Percentiles rank a stretch among this genome's conserved stretches.
Conservation (phyloP, 2,329 filamentous ascomycete genomes). For the Raffaelea albimanens region DNA sequence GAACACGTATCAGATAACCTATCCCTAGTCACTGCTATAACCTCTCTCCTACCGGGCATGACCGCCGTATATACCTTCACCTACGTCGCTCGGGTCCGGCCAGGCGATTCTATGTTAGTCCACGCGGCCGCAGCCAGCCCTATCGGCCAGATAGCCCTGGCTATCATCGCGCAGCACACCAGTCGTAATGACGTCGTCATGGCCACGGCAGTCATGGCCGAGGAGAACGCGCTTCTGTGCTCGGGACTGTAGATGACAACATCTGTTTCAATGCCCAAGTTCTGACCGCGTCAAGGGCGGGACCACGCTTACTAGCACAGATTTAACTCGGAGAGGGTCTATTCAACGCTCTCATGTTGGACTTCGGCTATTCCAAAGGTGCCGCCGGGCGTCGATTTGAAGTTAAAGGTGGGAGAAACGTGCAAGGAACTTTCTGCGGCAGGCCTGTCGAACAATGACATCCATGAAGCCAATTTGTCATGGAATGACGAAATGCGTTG, state of each 20-base stretch:
- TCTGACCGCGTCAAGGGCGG: too few relatives aligned
- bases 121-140: not conserved
- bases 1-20: not conserved
- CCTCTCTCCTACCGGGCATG: not conserved
- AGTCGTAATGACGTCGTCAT: not conserved
- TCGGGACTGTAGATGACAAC: too few relatives aligned
- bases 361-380: too few relatives aligned
- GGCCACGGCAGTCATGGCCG: slow-evolving; percentile 29
- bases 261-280: too few relatives aligned
- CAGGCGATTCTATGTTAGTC: not conserved
- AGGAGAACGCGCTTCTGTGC: too few relatives aligned
- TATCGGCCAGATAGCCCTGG: slow-evolving; percentile 24
- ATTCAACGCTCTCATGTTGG: too few relatives aligned
- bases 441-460: slow-evolving; percentile 1
- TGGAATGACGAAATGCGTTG: slow-evolving; percentile 4
- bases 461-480: not conserved
- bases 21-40: not conserved
- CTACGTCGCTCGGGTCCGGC: not conserved
- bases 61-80: not conserved
- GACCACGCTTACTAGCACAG: too few relatives aligned
- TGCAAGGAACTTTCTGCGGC: not conserved
- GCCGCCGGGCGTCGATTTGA: not conserved
- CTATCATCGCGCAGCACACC: not conserved
- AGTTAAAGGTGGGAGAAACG: not conserved
- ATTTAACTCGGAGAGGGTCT: too few relatives aligned